Conservation (phyloP, 1,139 yeast species). For the Blastobotrys raffinosifermentans region DNA sequence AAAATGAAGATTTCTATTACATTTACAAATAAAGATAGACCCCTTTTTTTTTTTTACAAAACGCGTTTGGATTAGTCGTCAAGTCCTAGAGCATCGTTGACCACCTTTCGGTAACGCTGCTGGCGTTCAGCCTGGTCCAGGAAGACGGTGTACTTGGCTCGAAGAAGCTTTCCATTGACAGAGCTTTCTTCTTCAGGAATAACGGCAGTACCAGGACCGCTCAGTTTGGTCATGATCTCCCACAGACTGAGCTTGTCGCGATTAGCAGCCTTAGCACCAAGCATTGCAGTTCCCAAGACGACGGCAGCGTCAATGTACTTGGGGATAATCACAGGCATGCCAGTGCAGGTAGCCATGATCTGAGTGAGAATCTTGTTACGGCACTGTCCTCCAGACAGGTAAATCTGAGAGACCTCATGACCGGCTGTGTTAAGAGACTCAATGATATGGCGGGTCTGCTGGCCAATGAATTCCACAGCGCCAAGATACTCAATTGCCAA, state of each 20-base stretch:
- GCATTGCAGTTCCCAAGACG: slow-evolving; percentile 88
- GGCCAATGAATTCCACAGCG: slow-evolving; percentile 96
- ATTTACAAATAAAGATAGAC: not conserved
- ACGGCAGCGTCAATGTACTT: slow-evolving; percentile 95
- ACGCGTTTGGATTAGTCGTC: not conserved
- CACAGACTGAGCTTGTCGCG: slow-evolving; percentile 45
- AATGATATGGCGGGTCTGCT: slow-evolving; percentile 92
- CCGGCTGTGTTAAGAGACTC: slow-evolving; percentile 79
- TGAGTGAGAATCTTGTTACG: slow-evolving; percentile 85
- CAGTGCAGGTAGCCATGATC: slow-evolving; percentile 87
- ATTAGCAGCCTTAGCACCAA: slow-evolving; percentile 86
- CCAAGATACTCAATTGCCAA: slow-evolving; percentile 82
- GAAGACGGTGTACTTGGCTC: slow-evolving; percentile 76
- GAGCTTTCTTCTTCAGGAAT: slow-evolving; percentile 52
- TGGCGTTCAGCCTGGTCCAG: slow-evolving; percentile 83
- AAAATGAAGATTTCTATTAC: not conserved
- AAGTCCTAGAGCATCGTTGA: slow-evolving; percentile 43
- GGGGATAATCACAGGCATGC: slow-evolving; percentile 88
- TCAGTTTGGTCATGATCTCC: slow-evolving; percentile 78
- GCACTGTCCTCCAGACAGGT: slow-evolving; percentile 96
- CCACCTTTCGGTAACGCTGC: slow-evolving; percentile 63
- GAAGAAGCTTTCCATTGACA: slow-evolving; percentile 64
- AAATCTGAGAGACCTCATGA: slow-evolving; percentile 66
- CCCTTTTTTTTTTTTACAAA: slow-evolving; percentile 2
- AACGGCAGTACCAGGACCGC: slow-evolving; percentile 78